Evolutionary conservation across 2,329 filamentous ascomycete genomes (phyloP), one percentile per base, ranked within the genome.

Genomic region (Botrytis deweyae): DNA sequence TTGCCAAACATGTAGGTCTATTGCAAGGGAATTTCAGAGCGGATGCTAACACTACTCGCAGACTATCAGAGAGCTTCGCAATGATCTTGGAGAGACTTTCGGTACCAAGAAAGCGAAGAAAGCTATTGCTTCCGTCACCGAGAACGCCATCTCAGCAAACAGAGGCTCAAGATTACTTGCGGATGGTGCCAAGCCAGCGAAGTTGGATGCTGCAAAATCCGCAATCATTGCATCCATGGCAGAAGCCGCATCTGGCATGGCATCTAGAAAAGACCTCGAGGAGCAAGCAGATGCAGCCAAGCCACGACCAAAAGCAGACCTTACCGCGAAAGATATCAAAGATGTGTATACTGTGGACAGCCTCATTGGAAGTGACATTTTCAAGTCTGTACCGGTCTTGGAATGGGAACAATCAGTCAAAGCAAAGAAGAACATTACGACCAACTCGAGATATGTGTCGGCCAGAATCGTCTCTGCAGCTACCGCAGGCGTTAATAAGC

Each of bases 51-150:
- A 29, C 46, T 16, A 33, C 38, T 49, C 33, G 40, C 78, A 91
- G 89, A 87, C 84, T 63, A 87, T 87, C 79, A 84, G 87, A 78
- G 88, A 91, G 42, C 88, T 88, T 80, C 89, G 88, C 78, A 91
- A 90, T 78, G 88, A 91, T 3, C 89, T 97, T 20, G 92, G 92
- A 59, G 87, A 92, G 78, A 90, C 91, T 46, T 97, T 97, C 79
- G 93, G 93, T 81, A 95, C 93, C 40, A 94, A 93, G 85, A 95
- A 95, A 83, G 92, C 93, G 36, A 92, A 91, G 86, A 95, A 95
- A 84, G 91, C 89, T 1, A 89, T 96, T 77, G 86, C 87, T 42
- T 88, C 90, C 73, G 86, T 88, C 76, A 89, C 90, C 3, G 87
- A 92, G 78, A 94, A 95, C 80, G 91, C 92, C 29, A 93, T 95